phyloP scores from a whole-genome alignment of 148 eudicot genomes.

The Rhododendron simsii region DNA sequence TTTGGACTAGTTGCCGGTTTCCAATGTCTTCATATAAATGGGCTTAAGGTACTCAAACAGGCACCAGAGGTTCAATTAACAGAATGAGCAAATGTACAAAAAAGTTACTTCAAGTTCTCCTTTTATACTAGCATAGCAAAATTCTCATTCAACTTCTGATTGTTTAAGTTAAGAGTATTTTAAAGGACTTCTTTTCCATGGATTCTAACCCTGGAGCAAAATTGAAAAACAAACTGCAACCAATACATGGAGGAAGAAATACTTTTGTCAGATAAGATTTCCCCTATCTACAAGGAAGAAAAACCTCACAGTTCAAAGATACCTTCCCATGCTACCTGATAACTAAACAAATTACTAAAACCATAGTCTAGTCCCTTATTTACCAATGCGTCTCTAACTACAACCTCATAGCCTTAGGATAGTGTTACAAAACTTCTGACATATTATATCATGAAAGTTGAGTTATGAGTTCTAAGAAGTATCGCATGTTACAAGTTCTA shows the following conservation, averaged over 20 bases:
- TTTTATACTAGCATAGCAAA: neutral
- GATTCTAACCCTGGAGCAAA: constrained; percentile 2
- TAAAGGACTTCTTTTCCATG: neutral
- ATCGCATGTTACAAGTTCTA: neutral
- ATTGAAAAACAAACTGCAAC: neutral
- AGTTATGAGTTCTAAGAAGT: neutral
- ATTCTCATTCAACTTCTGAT: neutral
- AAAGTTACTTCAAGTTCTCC: neutral
- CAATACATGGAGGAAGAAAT: neutral
- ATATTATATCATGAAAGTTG: neutral
- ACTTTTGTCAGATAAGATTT: neutral
- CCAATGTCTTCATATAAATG: neutral
- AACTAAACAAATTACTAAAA: neutral
- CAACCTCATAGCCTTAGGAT: neutral
- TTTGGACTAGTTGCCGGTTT: neutral
- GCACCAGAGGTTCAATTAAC: neutral
- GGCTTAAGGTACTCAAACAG: neutral
- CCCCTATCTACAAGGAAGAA: neutral
- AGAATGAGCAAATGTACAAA: neutral
- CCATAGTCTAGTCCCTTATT: neutral
- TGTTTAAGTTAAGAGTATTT: neutral
- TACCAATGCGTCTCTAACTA: neutral
- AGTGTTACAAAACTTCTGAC: neutral
- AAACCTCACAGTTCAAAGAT: neutral
- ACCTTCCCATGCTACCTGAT: neutral